phyloP scores from a whole-genome alignment of 2,329 filamentous ascomycete genomes.

The Ophiostoma quercus region DNA sequence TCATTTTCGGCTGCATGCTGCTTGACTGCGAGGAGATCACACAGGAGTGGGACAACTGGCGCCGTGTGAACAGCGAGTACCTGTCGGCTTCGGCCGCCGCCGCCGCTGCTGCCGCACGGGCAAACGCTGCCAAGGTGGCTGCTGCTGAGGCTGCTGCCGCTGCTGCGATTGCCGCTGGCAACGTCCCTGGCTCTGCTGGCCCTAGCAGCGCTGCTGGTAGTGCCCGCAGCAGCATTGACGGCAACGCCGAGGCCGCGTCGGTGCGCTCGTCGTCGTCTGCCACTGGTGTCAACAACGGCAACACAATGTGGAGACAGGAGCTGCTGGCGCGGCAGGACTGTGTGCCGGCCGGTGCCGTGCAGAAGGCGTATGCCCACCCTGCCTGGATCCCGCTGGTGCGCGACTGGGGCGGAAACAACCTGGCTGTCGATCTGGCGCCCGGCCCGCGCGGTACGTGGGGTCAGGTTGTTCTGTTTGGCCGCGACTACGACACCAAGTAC shows the following conservation, averaged over 20 bases:
- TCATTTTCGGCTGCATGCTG: constrained; percentile 91
- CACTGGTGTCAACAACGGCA: constrained; percentile 31
- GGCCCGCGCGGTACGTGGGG: constrained; percentile 90
- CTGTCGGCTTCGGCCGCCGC: constrained; percentile 57
- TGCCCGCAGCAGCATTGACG: constrained; percentile 66
- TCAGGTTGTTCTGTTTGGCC: constrained; percentile 91
- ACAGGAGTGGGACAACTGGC: constrained; percentile 97
- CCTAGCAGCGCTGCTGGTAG: constrained; percentile 55
- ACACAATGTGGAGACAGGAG: constrained; percentile 75
- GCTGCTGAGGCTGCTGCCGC: constrained; percentile 42
- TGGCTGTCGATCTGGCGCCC: constrained; percentile 87
- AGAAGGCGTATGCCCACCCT: constrained; percentile 88
- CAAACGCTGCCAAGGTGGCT: constrained; percentile 32
- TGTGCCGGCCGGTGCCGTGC: constrained; percentile 77
- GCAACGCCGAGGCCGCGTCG: constrained; percentile 45
- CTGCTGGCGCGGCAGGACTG: constrained; percentile 80
- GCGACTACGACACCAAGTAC: constrained; percentile 98
- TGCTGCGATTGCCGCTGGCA: constrained; percentile 45
- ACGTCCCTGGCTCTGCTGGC: constrained; percentile 54
- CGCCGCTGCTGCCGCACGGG: constrained; percentile 63
- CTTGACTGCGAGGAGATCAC: constrained; percentile 97
- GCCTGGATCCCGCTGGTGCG: constrained; percentile 94
- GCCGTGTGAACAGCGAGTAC: constrained; percentile 85
- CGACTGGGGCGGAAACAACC: constrained; percentile 98
- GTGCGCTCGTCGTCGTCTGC: constrained; percentile 30